Percentiles rank a stretch among this genome's conserved stretches.
Evolutionary conservation across 805 yeast genomes (phyloP).

Genomic region (Candida montana): DNA sequence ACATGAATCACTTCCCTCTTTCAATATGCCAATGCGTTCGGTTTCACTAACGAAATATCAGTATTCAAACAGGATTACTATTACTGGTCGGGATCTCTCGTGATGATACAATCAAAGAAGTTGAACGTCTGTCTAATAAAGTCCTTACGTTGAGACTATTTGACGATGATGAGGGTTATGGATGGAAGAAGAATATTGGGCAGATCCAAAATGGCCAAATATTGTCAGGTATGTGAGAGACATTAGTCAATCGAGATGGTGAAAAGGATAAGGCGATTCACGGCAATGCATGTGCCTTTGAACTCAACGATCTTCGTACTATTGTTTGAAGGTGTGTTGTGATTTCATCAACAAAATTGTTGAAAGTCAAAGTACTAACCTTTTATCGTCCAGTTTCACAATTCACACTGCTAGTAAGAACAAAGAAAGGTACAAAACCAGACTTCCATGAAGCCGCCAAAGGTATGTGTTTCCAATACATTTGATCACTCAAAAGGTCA

Average conservation of each 20-base stretch:
- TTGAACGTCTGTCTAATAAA: constrained; percentile 61
- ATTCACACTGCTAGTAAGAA: constrained; percentile 80
- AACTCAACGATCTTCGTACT: no score
- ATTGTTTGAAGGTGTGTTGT: no score
- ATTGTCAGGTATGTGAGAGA: constrained; percentile 45
- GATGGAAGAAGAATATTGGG: constrained; percentile 70
- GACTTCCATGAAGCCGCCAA: constrained; percentile 91
- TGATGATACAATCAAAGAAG: constrained; percentile 73
- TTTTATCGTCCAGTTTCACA: constrained; percentile 56
- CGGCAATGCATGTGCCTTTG: no score
- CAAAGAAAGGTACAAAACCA: constrained; percentile 90
- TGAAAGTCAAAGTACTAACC: no score
- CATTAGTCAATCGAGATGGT: no score
- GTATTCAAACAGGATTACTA: constrained; percentile 69
- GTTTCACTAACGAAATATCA: constrained; percentile 1
- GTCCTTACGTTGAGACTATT: constrained; percentile 63
- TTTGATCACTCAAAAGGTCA: neutral
- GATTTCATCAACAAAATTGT: no score
- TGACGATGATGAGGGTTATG: constrained; percentile 63
- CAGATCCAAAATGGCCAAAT: constrained; percentile 71
- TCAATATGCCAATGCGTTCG: no score
- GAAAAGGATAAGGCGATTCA: no score
- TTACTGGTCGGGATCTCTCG: constrained; percentile 80
- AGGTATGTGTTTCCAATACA: constrained; percentile 38
- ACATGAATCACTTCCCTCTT: no score